Base-by-base conservation (phyloP, 1,284 basidiomycete genomes). In the Chiua sp. region DNA sequence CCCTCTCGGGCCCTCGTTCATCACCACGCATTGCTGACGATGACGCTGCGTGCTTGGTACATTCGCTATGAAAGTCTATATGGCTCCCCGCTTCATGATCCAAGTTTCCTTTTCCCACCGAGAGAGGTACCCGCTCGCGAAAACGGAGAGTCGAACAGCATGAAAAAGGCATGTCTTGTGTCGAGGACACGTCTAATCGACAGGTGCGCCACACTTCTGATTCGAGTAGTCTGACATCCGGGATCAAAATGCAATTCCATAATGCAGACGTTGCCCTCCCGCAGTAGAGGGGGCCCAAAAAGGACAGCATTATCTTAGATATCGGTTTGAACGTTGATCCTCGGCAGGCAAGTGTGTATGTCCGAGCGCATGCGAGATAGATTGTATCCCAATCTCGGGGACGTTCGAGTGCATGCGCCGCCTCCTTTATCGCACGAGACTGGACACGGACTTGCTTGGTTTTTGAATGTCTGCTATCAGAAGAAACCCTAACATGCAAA, bases 391-490 rank as follows among this genome's bases (percentile, higher is more conserved):
- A 23, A 56, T 51, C 28, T 52, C 22, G 37, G 35, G 23, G 26
- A 32, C n/a, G n/a, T 51, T 32, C 26, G 35, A 35, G 13, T 35
- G 13, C 37, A 47, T 33, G 18, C 44, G 18, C 49, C 2, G n/a
- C n/a, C n/a, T 32, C 56, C n/a, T 48, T 44, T 60, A 57, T 58
- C 53, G 13, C 30, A 46, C 49, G 47, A 44, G 13, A 16, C 49
- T 26, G 35, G 35, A 23, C 47, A 47, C 22, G 11, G 20, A 30
- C 33, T 20, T 28, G 28, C 18, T 12, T 5, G 37, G 37, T 50
- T 50, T 32, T 49, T 49, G 13, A 26, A 49, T n/a, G 42, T 39
- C 37, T 39, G 37, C 20, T 39, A 20, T 39, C 18, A 39, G 37
- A 39, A 18, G 37, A 39, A 39, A 20, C 37, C 37, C 37, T 39